Evolutionary conservation across 1,284 basidiomycete genomes (phyloP).

Genomic region (Abortiporus biennis): DNA sequence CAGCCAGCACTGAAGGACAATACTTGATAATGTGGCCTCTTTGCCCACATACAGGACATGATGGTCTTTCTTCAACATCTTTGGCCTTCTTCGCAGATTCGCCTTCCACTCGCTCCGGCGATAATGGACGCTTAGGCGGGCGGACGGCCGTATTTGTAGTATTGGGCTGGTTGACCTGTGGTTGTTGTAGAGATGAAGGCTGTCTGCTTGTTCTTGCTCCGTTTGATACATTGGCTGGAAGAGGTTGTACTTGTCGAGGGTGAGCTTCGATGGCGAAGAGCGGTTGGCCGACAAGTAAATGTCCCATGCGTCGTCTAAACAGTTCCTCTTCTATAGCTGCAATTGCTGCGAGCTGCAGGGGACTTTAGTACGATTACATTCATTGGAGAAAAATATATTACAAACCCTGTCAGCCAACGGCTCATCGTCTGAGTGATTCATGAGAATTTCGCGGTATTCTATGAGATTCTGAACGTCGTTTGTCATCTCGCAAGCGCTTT

Average conservation of each 20-base stretch:
- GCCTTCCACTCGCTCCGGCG: slow-evolving; percentile 23
- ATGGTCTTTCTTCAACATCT: slow-evolving; percentile 14
- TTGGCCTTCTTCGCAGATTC: slow-evolving; percentile 29
- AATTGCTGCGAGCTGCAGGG: slow-evolving; percentile 50
- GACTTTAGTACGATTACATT: not conserved
- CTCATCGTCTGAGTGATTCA: slow-evolving; percentile 56
- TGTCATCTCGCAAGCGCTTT: slow-evolving; percentile 55
- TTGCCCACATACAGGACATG: slow-evolving; percentile 42
- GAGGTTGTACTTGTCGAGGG: slow-evolving; percentile 1
- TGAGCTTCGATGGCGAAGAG: slow-evolving; percentile 43
- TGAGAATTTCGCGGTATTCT: slow-evolving; percentile 60
- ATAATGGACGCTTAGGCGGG: slow-evolving; percentile 17
- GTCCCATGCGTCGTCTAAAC: slow-evolving; percentile 42
- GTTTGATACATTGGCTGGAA: slow-evolving; percentile 8
- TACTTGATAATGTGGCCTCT: slow-evolving; percentile 40
- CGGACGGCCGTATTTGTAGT: not conserved
- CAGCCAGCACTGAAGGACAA: slow-evolving; percentile 45
- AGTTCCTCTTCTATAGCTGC: slow-evolving; percentile 60
- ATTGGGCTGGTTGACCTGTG: not conserved
- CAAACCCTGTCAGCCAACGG: slow-evolving; percentile 56
- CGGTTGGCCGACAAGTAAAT: slow-evolving; percentile 57
- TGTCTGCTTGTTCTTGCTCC: not conserved
- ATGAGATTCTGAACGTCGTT: slow-evolving; percentile 56
- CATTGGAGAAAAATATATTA: slow-evolving; percentile 9
- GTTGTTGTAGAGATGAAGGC: not conserved